These are phyloP conservation scores for Fusarium sp. DNA, from an alignment of 2,329 filamentous ascomycete genomes.

Conservation along the genomic window DNA sequence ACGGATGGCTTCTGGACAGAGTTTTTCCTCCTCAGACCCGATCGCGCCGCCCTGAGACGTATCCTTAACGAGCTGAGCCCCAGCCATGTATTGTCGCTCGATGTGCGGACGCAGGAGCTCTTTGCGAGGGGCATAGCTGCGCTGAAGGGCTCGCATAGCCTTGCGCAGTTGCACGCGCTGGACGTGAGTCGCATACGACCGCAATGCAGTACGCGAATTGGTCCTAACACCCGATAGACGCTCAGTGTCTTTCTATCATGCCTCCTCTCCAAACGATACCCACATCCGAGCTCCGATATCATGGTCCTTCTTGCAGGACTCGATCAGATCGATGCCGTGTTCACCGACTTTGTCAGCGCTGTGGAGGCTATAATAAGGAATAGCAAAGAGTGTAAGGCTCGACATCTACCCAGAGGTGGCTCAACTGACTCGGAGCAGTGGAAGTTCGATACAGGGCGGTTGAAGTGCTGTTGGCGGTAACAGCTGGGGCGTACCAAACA, in stretches of 20 bases:
- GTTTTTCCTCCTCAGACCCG: conserved; percentile 90
- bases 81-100: conserved; percentile 79
- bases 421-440: conserved; percentile 60
- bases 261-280: conserved; percentile 88
- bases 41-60: conserved; percentile 72
- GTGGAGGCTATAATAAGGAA: conserved; percentile 86
- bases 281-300: conserved; percentile 93
- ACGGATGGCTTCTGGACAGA: conserved; percentile 95
- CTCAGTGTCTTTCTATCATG: conserved; percentile 87
- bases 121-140: conserved; percentile 78
- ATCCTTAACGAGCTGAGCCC: conserved; percentile 77
- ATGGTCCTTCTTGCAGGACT: conserved; percentile 90
- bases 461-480: conserved; percentile 82
- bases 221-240: conserved; percentile 66
- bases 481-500: conserved; percentile 95
- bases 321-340: conserved; percentile 85
- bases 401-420: not conserved
- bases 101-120: conserved; percentile 81
- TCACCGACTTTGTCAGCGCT: conserved; percentile 86
- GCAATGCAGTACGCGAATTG: conserved; percentile 49
- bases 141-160: conserved; percentile 69
- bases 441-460: conserved; percentile 83
- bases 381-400: conserved; percentile 71
- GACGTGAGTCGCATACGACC: conserved; percentile 70
- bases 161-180: conserved; percentile 80